Conservation (phyloP, 306 rosid genomes). For the Castanea crenata region DNA sequence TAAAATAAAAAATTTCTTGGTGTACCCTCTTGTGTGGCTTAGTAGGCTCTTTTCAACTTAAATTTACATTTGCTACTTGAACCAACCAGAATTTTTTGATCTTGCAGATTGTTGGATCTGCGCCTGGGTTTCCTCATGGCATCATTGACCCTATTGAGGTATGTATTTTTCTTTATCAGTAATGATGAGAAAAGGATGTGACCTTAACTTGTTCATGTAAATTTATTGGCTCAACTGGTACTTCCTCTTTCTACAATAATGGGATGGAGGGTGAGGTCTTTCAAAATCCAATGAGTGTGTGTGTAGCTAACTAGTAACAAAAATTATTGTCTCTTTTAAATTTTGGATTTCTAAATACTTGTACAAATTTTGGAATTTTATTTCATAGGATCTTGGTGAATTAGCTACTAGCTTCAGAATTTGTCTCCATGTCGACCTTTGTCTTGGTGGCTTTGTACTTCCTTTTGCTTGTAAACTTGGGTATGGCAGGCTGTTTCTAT, state of each 20-base stretch:
- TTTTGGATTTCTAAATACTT: conserved; percentile 1
- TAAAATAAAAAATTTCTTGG: neutral
- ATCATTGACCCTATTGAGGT: conserved; percentile 92
- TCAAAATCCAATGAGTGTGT: too few relatives aligned
- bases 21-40: conserved; percentile 5
- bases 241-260: too few relatives aligned
- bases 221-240: neutral
- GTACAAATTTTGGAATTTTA: conserved; percentile 26
- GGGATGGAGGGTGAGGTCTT: too few relatives aligned
- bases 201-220: conserved; percentile 22
- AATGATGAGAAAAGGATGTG: conserved; percentile 2
- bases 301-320: neutral
- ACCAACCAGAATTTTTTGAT: conserved; percentile 20
- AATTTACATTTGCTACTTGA: conserved; percentile 29
- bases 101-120: conserved; percentile 93
- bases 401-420: conserved; percentile 75
- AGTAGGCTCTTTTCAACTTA: conserved; percentile 22
- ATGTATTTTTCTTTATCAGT: conserved; percentile 22
- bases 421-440: conserved; percentile 92
- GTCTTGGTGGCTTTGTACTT: conserved; percentile 95
- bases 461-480: conserved; percentile 94
- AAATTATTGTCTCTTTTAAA: conserved; percentile 3
- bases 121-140: conserved; percentile 98
- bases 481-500: conserved; percentile 45
- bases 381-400: conserved; percentile 80